Percentiles rank a stretch among this genome's conserved stretches.
Evolutionary conservation across 805 yeast genomes (phyloP).

Genomic region (Lipomyces kockii): DNA sequence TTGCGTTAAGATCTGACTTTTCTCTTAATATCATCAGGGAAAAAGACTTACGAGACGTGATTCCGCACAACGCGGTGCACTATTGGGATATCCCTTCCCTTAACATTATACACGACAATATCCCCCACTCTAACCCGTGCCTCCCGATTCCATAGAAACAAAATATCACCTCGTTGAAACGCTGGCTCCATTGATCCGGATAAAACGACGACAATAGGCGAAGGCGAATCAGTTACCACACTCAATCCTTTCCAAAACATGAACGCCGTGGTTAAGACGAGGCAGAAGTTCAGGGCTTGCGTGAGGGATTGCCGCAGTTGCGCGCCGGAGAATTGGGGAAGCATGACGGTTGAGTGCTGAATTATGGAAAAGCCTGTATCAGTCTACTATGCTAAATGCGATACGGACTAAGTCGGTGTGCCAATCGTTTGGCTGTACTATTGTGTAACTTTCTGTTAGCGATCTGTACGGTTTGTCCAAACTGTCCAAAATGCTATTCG

Average conservation of each 20-base stretch:
- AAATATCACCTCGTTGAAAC: conserved; percentile 94
- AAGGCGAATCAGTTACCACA: conserved; percentile 75
- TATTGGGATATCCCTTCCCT: conserved; percentile 84
- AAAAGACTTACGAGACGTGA: conserved; percentile 55
- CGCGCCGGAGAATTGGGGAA: conserved; percentile 30
- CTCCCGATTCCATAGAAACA: conserved; percentile 88
- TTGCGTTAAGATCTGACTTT: not conserved
- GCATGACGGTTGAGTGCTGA: conserved; percentile 13
- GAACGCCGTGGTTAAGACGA: conserved; percentile 85
- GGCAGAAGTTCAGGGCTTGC: conserved; percentile 73
- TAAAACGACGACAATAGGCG: conserved; percentile 94
- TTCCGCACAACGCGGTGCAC: conserved; percentile 93
- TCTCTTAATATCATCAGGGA: not conserved
- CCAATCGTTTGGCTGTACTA: too few relatives aligned
- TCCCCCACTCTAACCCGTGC: conserved; percentile 77
- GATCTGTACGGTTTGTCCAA: too few relatives aligned
- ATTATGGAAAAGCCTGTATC: not conserved
- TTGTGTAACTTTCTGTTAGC: too few relatives aligned
- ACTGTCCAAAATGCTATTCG: too few relatives aligned
- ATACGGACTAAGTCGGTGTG: not conserved
- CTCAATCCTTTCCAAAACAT: conserved; percentile 89
- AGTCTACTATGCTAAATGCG: not conserved
- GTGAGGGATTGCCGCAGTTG: conserved; percentile 50
- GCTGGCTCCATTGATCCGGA: conserved; percentile 99
- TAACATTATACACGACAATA: conserved; percentile 86